Evolutionary conservation across 1,284 basidiomycete species (phyloP).

Genomic region (Sporisorium graminicola): DNA sequence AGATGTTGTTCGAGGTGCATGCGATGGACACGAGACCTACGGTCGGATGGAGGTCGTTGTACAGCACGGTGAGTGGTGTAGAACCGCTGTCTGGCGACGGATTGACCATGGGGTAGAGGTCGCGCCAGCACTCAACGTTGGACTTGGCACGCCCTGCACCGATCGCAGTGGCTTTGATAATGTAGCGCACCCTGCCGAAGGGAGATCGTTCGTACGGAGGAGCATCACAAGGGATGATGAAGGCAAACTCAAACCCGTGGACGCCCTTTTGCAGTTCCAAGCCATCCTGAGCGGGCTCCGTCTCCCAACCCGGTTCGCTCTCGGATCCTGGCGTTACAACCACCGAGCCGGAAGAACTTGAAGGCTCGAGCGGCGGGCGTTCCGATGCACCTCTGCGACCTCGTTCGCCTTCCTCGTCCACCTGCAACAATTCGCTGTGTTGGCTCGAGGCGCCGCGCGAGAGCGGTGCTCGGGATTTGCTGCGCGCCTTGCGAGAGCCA

Average conservation of each 20-base stretch:
- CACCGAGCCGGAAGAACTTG: conserved; percentile 18
- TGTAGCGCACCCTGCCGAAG: conserved; percentile 66
- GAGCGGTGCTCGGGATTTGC: conserved; percentile 37
- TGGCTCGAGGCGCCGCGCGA: conserved; percentile 25
- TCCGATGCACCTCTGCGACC: conserved; percentile 29
- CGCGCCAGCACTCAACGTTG: conserved; percentile 66
- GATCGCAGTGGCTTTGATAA: conserved; percentile 67
- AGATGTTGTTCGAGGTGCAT: conserved; percentile 69
- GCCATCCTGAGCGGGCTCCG: conserved; percentile 49
- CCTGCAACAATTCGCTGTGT: conserved; percentile 34
- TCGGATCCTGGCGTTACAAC: conserved; percentile 45
- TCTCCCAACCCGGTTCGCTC: conserved; percentile 35
- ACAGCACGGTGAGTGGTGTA: conserved; percentile 66
- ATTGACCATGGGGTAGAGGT: conserved; percentile 69
- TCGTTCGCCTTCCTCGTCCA: conserved; percentile 45
- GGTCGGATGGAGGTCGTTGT: conserved; percentile 69
- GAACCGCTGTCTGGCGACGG: conserved; percentile 65
- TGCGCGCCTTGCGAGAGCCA: conserved; percentile 40
- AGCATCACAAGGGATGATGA: conserved; percentile 66
- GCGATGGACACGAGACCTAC: conserved; percentile 67
- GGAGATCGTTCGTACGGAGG: conserved; percentile 68
- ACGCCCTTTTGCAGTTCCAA: conserved; percentile 67
- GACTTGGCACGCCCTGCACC: conserved; percentile 65
- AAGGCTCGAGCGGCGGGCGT: conserved; percentile 22
- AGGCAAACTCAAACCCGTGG: conserved; percentile 69